A percentile compares a stretch with the other conserved stretches of the same genome.
Evolutionary conservation across 495 filamentous ascomycete genomes (phyloP).

Genomic region (Xylaria sp.): DNA sequence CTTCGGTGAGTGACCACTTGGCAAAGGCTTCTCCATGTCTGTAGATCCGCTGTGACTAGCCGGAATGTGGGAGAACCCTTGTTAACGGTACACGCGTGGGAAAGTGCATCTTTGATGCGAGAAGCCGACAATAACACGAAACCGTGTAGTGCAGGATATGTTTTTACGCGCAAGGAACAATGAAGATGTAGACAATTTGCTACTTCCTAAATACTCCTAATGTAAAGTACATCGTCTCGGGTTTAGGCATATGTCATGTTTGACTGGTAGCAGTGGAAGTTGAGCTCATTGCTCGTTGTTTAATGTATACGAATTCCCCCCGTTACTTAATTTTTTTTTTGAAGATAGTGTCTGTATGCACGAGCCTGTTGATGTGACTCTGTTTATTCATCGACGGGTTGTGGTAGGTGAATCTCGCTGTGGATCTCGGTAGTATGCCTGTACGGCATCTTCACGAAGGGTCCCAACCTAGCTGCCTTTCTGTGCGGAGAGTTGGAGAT

Average conservation of each 20-base stretch:
- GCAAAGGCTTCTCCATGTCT: not conserved
- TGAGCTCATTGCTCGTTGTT: not conserved
- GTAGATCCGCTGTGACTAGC: constrained; percentile 25
- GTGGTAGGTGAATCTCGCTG: not conserved
- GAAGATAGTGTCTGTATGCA: not conserved
- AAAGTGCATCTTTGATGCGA: constrained; percentile 18
- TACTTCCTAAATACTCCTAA: not conserved
- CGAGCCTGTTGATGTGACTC: not conserved
- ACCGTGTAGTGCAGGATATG: not conserved
- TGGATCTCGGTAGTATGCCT: not conserved
- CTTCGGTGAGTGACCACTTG: constrained; percentile 25
- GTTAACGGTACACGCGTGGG: constrained; percentile 2
- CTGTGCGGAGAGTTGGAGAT: constrained; percentile 9
- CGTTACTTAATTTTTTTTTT: not conserved
- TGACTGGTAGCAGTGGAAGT: not conserved
- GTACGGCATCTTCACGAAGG: not conserved
- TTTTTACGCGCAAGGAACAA: not conserved
- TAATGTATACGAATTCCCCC: not conserved
- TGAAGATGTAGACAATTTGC: not conserved
- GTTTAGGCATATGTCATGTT: constrained; percentile 3
- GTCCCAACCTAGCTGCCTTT: not conserved
- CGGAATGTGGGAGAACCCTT: constrained; percentile 23
- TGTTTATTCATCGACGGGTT: not conserved
- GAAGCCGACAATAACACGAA: constrained; percentile 5
- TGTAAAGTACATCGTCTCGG: not conserved